Percentiles rank a stretch among this genome's conserved stretches.
These are phyloP conservation scores for Myxozyma udenii DNA, from an alignment of 805 yeast genomes.

Conservation along the genomic window DNA sequence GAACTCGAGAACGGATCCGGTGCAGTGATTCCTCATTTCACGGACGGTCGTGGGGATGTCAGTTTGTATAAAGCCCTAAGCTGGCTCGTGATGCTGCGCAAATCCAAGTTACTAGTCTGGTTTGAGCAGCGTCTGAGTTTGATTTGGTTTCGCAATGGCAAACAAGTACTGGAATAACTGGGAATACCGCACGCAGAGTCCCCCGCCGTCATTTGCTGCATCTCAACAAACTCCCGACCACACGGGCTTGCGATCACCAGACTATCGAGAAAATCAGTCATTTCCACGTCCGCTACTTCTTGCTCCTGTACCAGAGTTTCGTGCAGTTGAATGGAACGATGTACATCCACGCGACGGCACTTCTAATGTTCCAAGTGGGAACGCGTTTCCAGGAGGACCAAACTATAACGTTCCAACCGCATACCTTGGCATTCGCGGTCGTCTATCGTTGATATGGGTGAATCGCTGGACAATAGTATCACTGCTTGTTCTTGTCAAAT, in stretches of 20 bases:
- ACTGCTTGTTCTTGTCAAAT: conserved; percentile 56
- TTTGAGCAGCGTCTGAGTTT: too few relatives aligned
- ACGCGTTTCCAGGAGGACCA: conserved; percentile 14
- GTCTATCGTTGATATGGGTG: conserved; percentile 43
- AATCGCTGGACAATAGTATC: conserved; percentile 61
- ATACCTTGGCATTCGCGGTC: conserved; percentile 36
- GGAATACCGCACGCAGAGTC: conserved; percentile 2
- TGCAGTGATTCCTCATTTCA: too few relatives aligned
- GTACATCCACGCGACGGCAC: conserved; percentile 21
- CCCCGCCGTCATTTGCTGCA: conserved; percentile 9
- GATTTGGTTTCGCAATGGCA: too few relatives aligned
- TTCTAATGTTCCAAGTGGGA: conserved; percentile 16
- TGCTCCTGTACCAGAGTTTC: not conserved
- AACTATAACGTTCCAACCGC: conserved; percentile 20
- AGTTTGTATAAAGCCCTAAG: too few relatives aligned
- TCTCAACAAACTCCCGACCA: too few relatives aligned
- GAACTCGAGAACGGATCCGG: too few relatives aligned
- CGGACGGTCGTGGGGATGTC: too few relatives aligned
- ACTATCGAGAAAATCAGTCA: not conserved
- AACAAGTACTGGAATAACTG: conserved; percentile 6
- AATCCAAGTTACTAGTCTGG: too few relatives aligned
- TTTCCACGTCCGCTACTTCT: not conserved
- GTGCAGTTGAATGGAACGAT: conserved; percentile 24
- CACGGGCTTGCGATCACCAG: too few relatives aligned
- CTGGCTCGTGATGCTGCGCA: too few relatives aligned